phyloP scores from a whole-genome alignment of 257 asterid genomes.

The Primulina huaijiensis region DNA sequence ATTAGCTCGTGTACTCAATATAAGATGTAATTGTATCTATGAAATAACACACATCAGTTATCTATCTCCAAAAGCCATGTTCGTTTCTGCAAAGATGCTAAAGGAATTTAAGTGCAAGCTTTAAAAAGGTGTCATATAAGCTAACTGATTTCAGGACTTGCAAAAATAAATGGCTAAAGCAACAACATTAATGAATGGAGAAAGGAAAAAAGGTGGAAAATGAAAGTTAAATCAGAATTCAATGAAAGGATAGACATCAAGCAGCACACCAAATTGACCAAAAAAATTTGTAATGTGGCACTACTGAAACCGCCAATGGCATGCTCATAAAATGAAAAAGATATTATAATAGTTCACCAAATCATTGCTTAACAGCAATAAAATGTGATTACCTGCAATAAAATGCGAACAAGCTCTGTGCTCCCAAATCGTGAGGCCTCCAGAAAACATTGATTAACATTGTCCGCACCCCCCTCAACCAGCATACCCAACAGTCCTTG shows the following conservation, averaged over 20 bases:
- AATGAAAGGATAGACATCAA: background rate
- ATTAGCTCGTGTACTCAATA: too few relatives aligned
- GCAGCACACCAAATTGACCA: background rate
- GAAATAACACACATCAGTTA: too few relatives aligned
- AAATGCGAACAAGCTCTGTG: slow-evolving; percentile 97
- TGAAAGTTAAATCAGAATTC: background rate
- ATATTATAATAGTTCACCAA: slow-evolving; percentile 7
- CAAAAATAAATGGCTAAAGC: background rate
- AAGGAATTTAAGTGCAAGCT: background rate
- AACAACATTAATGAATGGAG: background rate
- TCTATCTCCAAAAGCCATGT: too few relatives aligned
- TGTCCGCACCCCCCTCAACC: slow-evolving; percentile 99
- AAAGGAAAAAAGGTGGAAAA: slow-evolving; percentile 10
- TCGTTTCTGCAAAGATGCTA: background rate
- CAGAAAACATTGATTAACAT: slow-evolving; percentile 94
- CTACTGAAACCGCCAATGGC: background rate
- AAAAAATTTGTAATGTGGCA: background rate
- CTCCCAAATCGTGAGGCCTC: slow-evolving; percentile 99
- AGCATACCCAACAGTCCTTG: slow-evolving; percentile 93
- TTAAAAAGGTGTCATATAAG: background rate
- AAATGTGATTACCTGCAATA: slow-evolving; percentile 67
- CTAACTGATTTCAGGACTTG: slow-evolving; percentile 5
- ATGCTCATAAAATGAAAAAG: background rate
- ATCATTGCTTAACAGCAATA: slow-evolving; percentile 18
- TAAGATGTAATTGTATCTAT: too few relatives aligned